Evolutionary conservation across 176 grass and related monocot genomes (phyloP), one percentile per base, ranked within the genome.

Genomic region (Olyra latifolia): DNA sequence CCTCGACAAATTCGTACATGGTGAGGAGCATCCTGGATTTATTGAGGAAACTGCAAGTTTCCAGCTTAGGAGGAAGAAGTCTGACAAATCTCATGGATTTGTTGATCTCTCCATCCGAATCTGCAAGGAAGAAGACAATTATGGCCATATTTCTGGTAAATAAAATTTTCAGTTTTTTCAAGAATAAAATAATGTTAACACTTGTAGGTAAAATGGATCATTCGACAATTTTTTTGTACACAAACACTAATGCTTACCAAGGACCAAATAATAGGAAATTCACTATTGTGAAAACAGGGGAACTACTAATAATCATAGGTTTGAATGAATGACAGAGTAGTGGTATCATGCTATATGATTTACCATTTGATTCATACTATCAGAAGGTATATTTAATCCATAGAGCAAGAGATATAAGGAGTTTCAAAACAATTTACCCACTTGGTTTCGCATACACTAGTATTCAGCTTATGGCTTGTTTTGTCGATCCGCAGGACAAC

Each of bases 81-180:
- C 92, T 2, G 90, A 80, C 10, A 95, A 93, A 74, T 44, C 92
- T 53, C 78, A 78, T 68, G 95, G 95, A 47, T 87, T 98, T 72
- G 84, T 93, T 7, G 92, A 98, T 83, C 29, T 98, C 53, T 93
- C 92, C 19, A 64, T 98, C 50, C 77, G 55, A 29, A 91, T 98
- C 80, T 87, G 46, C 50, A 86, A 87, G 38, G 74, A 91, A 80
- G 85, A 71, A 80, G 68, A 82, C 15, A 22, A 44, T 32, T 48
- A 64, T 54, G 39, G 35, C 42, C 73, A 32, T 24, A 43, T 71
- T 54, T 71, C 87, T 90, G 89, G 87, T 88, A 56, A 86, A 63
- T 20, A 62, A 8, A 74, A 64, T 32, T 39, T 64, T 61, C 16
- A 71, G n/a, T 15, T 16, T 66, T 66, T 80, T 15, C 6, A 56